A percentile compares a stretch with the other conserved stretches of the same genome.
Evolutionary conservation across 768 basidiomycete genomes (phyloP).

Genomic region (Phanerochaete carnosa): DNA sequence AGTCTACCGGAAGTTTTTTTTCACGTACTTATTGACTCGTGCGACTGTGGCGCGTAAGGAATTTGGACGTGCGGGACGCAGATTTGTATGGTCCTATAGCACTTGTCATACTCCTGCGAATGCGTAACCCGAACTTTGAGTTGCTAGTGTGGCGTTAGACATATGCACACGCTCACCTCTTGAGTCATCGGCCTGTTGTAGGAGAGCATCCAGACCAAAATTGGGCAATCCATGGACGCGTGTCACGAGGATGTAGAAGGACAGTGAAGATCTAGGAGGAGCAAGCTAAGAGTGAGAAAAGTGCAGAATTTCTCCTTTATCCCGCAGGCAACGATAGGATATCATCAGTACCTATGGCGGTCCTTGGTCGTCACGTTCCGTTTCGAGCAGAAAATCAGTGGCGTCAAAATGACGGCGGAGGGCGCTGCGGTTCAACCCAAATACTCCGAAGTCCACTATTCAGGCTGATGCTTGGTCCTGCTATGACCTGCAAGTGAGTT

Average conservation of each 20-base stretch:
- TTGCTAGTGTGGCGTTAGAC: neutral
- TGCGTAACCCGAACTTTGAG: constrained; percentile 7
- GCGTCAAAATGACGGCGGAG: constrained; percentile 1
- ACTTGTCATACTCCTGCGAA: constrained; percentile 72
- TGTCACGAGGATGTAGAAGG: neutral
- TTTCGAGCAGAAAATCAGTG: neutral
- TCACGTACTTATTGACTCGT: constrained; percentile 66
- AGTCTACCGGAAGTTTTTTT: neutral
- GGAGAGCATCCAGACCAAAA: constrained; percentile 80
- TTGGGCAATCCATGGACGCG: constrained; percentile 50
- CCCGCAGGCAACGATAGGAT: neutral
- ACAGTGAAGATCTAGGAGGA: neutral
- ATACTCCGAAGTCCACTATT: neutral
- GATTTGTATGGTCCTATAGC: constrained; percentile 54
- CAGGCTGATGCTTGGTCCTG: neutral
- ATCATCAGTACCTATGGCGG: neutral
- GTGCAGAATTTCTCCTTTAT: neutral
- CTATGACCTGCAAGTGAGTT: neutral
- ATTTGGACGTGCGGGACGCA: constrained; percentile 59
- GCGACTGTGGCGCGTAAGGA: constrained; percentile 50
- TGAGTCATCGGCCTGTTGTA: constrained; percentile 69
- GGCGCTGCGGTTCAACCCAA: neutral
- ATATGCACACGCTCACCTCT: constrained; percentile 38
- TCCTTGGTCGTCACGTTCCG: neutral
- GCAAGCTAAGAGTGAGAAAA: neutral